Conservation (phyloP, 2,329 filamentous ascomycete species). For the Trichoderma gracile region DNA sequence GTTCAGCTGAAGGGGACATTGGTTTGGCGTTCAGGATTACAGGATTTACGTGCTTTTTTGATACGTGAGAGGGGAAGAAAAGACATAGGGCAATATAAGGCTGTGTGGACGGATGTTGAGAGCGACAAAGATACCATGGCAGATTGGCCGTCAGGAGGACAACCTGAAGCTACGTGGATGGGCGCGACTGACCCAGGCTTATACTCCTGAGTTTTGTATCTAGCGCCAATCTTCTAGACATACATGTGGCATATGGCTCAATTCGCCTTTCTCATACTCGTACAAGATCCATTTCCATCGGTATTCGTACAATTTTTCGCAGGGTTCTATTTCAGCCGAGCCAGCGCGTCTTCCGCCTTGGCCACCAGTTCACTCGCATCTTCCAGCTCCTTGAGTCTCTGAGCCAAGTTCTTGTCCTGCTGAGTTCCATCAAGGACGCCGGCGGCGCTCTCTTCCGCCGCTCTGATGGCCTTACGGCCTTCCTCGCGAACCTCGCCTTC, state of each 20-base stretch:
- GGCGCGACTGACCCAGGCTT: constrained; percentile 24
- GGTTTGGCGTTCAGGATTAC: constrained; percentile 24
- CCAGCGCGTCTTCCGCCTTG: constrained; percentile 52
- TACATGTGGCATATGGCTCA: constrained; percentile 16
- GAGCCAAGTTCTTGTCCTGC: constrained; percentile 31
- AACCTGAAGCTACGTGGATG: constrained; percentile 13
- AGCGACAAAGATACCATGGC: constrained; percentile 24
- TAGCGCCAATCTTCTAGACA: constrained; percentile 19
- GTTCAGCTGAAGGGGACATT: constrained; percentile 1
- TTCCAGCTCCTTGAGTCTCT: constrained; percentile 40
- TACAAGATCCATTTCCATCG: constrained; percentile 23
- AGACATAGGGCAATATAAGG: neutral
- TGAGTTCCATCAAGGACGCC: constrained; percentile 45
- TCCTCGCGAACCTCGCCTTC: constrained; percentile 67
- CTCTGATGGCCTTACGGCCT: constrained; percentile 62
- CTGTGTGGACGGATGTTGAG: constrained; percentile 10
- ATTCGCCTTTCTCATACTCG: constrained; percentile 8
- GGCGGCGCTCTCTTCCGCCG: constrained; percentile 55
- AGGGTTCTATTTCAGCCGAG: constrained; percentile 46
- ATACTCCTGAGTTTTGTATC: constrained; percentile 26
- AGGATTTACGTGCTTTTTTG: constrained; percentile 5
- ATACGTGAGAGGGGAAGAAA: constrained; percentile 2
- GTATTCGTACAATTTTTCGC: constrained; percentile 29
- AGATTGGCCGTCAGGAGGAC: constrained; percentile 9
- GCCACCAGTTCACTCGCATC: constrained; percentile 48